Base-by-base conservation (phyloP, 805 yeast species). In the Metschnikowia colocasiae region DNA sequence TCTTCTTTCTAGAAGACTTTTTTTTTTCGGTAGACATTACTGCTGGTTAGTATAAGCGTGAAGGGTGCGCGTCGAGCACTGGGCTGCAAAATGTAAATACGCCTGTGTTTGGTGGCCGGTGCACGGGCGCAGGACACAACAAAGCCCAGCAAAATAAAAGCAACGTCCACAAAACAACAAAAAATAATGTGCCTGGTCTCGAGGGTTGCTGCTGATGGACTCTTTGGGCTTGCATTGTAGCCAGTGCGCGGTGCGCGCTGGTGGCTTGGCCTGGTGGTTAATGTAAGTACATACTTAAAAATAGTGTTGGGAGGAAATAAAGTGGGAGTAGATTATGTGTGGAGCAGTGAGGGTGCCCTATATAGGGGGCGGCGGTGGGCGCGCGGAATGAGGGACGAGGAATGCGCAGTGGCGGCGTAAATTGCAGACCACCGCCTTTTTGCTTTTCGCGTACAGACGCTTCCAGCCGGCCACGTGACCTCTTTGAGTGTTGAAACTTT, bases 1-100 rank as follows among this genome's bases (percentile, higher is more conserved):
- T 73, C 75, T 72, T 73, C 63, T 72, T 72, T 70, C 77, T 72
- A 48, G 71, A 60, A 46, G 73, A 49, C 57, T 67, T 73, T 64
- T 69, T 72, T 59, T 65, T 73, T 60, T 73, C 77, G 51, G 73
- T 56, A 34, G 59, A 56, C 59, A 56, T 52, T 44, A 36, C 53
- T 50, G 25, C 12, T 13, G 29, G 48, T 48, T 48, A 48, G 52
- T 48, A 48, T 36, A 36, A 25, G 40, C 40, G 30, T 36, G 20
- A n/a, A n/a, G 26, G 10, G 42, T 39, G 42, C 42, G 42, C 42
- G 29, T 36, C 30, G 29, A 20, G 40, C 38, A 22, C 19, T 10
- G 42, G 42, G 34, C 42, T 39, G 34, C 42, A 39, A 39, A 39
- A 27, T 26, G 25, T 18, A 27, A 4, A 15, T 25, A 1, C 13